Evolutionary conservation across 108 stramenopile species (phyloP), one percentile per base, ranked within the genome.

Genomic region (Stephanodiscus minutulus): DNA sequence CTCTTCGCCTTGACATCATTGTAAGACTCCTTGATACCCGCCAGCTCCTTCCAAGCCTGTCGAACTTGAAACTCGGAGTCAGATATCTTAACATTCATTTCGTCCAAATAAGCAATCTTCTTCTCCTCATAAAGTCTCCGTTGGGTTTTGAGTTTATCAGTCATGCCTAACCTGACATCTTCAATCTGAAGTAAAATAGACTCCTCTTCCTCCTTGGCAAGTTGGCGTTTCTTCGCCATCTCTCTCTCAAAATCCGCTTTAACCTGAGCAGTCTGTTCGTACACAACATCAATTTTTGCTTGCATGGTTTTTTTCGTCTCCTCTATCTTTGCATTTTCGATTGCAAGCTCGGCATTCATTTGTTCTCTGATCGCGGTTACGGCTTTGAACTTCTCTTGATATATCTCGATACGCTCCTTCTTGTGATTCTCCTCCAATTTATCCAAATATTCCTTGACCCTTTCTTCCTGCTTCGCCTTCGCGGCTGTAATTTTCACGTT

Each of bases 1-100:
- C 54, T 69, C 48, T 64, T 56, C n/a, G 25, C 54, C 4, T 57
- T 63, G 0, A 55, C 46, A 47, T 77, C 63, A 48, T 47, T 53
- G 22, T 65, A 43, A 20, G 59, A 52, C 10, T 28, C 48, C 27
- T 77, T 77, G 31, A 70, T 37, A 37, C 49, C 64, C 0, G 76
- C 76, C 22, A 69, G 62, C 33, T 77, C 76, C 52, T 37, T 65
- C 76, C 76, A 77, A 22, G 76, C 76, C 27, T 61, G 61, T 25
- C 76, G 68, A 50, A 67, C 61, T 41, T 77, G 55, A 33, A 69
- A 68, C 44, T 77, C 76, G 15, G 76, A 69, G 31, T 58, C 60
- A 13, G 50, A 61, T n/a, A 77, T 68, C 6, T 57, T 28, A 22
- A 27, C 39, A 65, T 77, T 70, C 36, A 69, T 67, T 36, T 70